Evolutionary conservation across 2,329 filamentous ascomycete genomes (phyloP), one percentile per base, ranked within the genome.

Genomic region (Byssothecium circinans): DNA sequence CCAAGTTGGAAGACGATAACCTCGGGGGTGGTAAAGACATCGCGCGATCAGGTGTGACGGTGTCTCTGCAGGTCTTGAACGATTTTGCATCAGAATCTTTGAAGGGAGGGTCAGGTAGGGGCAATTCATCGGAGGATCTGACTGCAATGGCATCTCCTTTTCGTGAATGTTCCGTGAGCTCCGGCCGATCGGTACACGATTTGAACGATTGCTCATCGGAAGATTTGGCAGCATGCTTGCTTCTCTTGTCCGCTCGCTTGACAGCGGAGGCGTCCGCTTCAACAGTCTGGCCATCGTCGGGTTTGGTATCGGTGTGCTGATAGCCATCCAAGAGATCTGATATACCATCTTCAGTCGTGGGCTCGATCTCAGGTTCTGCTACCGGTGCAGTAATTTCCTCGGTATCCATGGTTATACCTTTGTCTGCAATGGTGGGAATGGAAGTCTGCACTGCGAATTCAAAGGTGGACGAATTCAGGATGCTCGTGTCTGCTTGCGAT

Each of bases 161-260:
- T 19, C 50, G 30, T 2, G 25, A 19, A 14, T 10, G 19, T 7
- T 52, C 40, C 2, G 41, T 36, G 10, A 45, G 36, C n/a, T 63
- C 53, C 7, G 54, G 45, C 12, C 56, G 36, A 43, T 61, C 54
- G 6, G 60, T 62, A 30, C 61, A 67, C 22, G 65, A 64, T 43
- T 68, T 68, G 56, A 65, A 70, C 6, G 67, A 69, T 41, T 66
- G 60, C 29, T 61, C 60, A 39, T 67, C 64, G 6, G 61, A 69
- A 10, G 61, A 61, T 44, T 62, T 63, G 20, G 60, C 55, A n/a
- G 49, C 46, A 50, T 68, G 62, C 20, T 51, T 55, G 47, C 53
- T 60, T 15, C 41, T 56, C 43, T 43, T 55, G 14, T 60, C 54
- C 7, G 33, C 32, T 15, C 30, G 27, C 2, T 54, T 51, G 18